Evolutionary conservation across 1,284 basidiomycete species (phyloP), one percentile per base, ranked within the genome.

Genomic region (Sanghuangporus sanghuang): DNA sequence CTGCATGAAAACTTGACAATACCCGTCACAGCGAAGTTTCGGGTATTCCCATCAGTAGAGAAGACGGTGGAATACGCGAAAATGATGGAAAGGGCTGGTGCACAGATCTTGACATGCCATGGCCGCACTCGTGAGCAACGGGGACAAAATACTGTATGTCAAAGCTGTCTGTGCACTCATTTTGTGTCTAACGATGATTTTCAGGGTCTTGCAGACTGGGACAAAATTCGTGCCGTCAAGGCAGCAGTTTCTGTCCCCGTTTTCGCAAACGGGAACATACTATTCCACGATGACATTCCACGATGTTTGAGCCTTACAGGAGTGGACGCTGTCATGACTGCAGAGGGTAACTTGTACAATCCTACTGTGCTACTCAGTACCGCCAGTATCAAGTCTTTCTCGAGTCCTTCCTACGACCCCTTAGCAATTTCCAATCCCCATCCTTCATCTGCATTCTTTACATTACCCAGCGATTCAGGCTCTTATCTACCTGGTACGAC

Each of bases 181-280:
- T 7, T 18, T 46, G 16, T 46, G 21, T 11, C 44, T 46, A 18
- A 46, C 21, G 44, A 39, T 39, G 11, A 21, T 38, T 35, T 32
- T 6, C 35, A 90, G 87, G 95, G 95, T 5, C 74, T 96, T 1
- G 95, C 95, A 1, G 92, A 94, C 68, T 97, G 89, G 88, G 76
- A 76, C 40, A 88, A 95, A 75, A 96, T 97, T 70, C 80, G 81
- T 16, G 89, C 91, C 0, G 93, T 97, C 67, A 96, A 95, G 74
- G 74, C 90, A 69, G 91, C 93, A 0, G 93, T 98, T 36, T 87
- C 85, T 1, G 86, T 98, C 0, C 96, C 96, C 0, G 95, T 98
- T 1, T 93, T 99, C 72, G 96, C 96, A 0, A 99, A 99, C 73
- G 96, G 96, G n/a, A 98, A 98, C 73, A 86, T 98, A 57, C 84